phyloP scores from a whole-genome alignment of 176 grass and related monocot genomes.

The Puya raimondii region DNA sequence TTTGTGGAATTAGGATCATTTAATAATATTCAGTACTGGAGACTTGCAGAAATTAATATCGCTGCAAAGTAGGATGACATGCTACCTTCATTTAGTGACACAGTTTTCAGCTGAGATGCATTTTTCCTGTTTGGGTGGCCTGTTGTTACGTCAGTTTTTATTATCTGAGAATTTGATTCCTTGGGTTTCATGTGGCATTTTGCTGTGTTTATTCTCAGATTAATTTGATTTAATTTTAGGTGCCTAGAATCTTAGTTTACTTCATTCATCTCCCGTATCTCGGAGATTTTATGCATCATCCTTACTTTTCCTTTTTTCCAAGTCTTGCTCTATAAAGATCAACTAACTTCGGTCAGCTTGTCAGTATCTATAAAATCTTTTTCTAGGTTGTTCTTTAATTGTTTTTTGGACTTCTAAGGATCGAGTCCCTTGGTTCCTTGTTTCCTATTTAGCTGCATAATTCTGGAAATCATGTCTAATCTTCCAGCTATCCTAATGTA shows the following conservation, averaged over 20 bases:
- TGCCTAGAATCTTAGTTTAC: not conserved
- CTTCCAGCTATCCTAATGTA: too few relatives aligned
- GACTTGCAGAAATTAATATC: slow-evolving; percentile 4
- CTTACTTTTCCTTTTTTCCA: not conserved
- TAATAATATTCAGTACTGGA: slow-evolving; percentile 1
- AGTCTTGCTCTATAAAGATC: not conserved
- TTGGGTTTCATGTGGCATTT: slow-evolving; percentile 2
- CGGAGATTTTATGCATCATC: not conserved
- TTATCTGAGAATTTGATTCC: slow-evolving; percentile 7
- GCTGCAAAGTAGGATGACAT: slow-evolving; percentile 2
- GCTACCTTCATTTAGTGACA: slow-evolving; percentile 12
- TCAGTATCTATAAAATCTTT: not conserved
- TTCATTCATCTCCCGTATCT: not conserved
- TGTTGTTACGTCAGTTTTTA: slow-evolving; percentile 8
- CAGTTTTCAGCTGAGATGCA: slow-evolving; percentile 10
- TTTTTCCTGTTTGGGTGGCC: slow-evolving; percentile 4
- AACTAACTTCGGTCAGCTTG: not conserved
- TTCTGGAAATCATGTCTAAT: not conserved
- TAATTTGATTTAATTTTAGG: not conserved
- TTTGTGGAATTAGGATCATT: slow-evolving; percentile 7
- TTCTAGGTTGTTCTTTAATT: not conserved
- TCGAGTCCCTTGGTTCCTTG: not conserved
- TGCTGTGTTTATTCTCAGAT: not conserved
- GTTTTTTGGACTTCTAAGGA: not conserved
- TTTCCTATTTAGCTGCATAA: too few relatives aligned